These are phyloP conservation scores for Xylaria intraflava DNA, from an alignment of 495 filamentous ascomycete species.

Conservation along the genomic window DNA sequence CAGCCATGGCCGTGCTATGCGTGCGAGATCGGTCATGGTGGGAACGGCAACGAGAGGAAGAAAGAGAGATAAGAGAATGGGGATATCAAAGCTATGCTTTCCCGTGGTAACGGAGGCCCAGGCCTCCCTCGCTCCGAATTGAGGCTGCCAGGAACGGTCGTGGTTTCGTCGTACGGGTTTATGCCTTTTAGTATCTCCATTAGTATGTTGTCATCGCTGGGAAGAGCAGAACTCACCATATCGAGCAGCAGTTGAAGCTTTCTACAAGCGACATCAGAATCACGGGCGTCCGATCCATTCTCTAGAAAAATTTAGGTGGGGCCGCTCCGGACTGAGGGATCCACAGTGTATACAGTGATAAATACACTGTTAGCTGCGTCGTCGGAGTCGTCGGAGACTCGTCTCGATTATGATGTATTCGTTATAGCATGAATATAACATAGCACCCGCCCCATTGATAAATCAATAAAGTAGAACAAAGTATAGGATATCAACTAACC, in stretches of 20 bases:
- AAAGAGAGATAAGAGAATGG: background rate
- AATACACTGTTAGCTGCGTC: too few species aligned
- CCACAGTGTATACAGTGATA: background rate
- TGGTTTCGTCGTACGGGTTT: background rate
- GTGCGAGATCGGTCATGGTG: conserved; percentile 7
- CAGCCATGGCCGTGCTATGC: conserved; percentile 9
- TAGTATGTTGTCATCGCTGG: conserved; percentile 1
- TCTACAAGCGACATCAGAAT: background rate
- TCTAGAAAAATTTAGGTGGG: conserved; percentile 9
- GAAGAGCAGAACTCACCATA: background rate
- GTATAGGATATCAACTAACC: too few species aligned
- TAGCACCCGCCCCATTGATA: too few species aligned
- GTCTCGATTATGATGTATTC: too few species aligned
- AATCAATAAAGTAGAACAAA: too few species aligned
- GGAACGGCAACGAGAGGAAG: background rate
- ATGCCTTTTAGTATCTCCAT: background rate
- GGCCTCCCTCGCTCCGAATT: background rate
- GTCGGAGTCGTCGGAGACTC: too few species aligned
- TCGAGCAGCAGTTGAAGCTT: conserved; percentile 1
- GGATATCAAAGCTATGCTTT: background rate
- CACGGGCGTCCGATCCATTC: background rate
- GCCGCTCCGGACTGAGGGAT: background rate
- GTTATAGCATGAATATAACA: too few species aligned
- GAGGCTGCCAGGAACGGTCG: background rate
- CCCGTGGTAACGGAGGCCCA: background rate